phyloP scores from a whole-genome alignment of 179 eudicot genomes.

The Pouteria campechiana region DNA sequence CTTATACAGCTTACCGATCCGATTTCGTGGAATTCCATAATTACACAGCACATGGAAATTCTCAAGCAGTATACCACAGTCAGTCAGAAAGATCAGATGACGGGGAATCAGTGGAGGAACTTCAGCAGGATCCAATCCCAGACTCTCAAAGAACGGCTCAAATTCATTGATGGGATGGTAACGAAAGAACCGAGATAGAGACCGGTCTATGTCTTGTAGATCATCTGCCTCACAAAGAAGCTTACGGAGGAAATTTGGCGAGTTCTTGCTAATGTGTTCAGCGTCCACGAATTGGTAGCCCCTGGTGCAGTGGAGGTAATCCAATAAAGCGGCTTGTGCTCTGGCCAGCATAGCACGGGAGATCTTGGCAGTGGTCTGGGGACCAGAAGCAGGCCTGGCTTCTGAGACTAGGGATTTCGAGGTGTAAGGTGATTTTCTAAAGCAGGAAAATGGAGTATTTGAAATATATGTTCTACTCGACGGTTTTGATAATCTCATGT shows the following conservation, averaged over 20 bases:
- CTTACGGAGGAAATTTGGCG: slow-evolving; percentile 44
- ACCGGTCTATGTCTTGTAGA: slow-evolving; percentile 22
- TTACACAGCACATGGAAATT: slow-evolving; percentile 54
- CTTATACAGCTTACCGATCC: slow-evolving; percentile 50
- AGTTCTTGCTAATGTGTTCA: slow-evolving; percentile 48
- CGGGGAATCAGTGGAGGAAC: slow-evolving; percentile 37
- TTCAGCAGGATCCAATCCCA: slow-evolving; percentile 59
- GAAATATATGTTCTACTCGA: no score
- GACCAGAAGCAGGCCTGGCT: no score
- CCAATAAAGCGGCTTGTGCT: slow-evolving; percentile 63
- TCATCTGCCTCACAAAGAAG: slow-evolving; percentile 24
- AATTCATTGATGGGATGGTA: slow-evolving; percentile 80
- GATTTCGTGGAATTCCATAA: slow-evolving; percentile 40
- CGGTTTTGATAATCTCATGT: slow-evolving; percentile 11
- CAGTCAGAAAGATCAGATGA: slow-evolving; percentile 44
- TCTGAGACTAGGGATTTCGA: no score
- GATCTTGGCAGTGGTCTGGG: neutral
- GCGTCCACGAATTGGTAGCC: slow-evolving; percentile 53
- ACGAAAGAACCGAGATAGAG: slow-evolving; percentile 38
- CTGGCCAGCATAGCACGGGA: slow-evolving; percentile 9
- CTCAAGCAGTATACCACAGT: slow-evolving; percentile 36
- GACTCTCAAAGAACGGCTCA: slow-evolving; percentile 86
- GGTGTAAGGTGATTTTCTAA: no score
- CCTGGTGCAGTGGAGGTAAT: slow-evolving; percentile 62
- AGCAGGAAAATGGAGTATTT: no score